phyloP scores from a whole-genome alignment of 2,329 filamentous ascomycete species.

The Aspergillus intermedius region DNA sequence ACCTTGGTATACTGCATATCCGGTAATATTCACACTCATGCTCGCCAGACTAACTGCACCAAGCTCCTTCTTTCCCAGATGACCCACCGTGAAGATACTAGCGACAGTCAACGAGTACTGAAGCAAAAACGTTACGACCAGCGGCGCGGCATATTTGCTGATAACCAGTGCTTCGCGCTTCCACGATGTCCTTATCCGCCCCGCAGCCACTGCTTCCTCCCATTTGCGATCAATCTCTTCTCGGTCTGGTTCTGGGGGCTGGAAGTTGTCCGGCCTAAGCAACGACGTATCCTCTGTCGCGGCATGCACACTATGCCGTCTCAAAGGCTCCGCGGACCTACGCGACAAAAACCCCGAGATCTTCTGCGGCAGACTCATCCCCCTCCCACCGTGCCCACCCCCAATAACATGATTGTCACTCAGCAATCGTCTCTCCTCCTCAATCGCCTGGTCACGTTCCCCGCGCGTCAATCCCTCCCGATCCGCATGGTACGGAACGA shows the following conservation, averaged over 20 bases:
- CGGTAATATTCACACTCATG: constrained; percentile 76
- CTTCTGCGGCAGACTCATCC: constrained; percentile 17
- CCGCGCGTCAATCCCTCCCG: constrained; percentile 44
- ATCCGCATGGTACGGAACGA: constrained; percentile 49
- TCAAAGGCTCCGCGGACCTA: neutral
- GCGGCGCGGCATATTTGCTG: constrained; percentile 60
- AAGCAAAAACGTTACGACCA: constrained; percentile 68
- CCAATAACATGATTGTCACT: constrained; percentile 55
- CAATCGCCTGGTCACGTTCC: constrained; percentile 48
- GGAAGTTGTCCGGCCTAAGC: constrained; percentile 37
- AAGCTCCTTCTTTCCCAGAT: constrained; percentile 64
- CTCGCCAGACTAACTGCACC: constrained; percentile 62
- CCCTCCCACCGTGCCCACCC: constrained; percentile 39
- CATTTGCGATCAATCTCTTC: constrained; percentile 66
- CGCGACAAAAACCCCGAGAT: constrained; percentile 17
- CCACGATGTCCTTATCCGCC: constrained; percentile 84
- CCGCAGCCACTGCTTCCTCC: constrained; percentile 76
- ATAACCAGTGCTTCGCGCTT: constrained; percentile 81
- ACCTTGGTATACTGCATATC: constrained; percentile 70
- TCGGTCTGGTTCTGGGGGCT: constrained; percentile 44
- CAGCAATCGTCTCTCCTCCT: constrained; percentile 54
- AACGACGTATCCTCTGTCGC: constrained; percentile 45
- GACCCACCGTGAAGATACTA: constrained; percentile 71
- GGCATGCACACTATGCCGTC: neutral
- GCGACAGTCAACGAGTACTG: constrained; percentile 82